Conservation (phyloP, 2,329 filamentous ascomycete species). For the Colletotrichum lindemuthianum region DNA sequence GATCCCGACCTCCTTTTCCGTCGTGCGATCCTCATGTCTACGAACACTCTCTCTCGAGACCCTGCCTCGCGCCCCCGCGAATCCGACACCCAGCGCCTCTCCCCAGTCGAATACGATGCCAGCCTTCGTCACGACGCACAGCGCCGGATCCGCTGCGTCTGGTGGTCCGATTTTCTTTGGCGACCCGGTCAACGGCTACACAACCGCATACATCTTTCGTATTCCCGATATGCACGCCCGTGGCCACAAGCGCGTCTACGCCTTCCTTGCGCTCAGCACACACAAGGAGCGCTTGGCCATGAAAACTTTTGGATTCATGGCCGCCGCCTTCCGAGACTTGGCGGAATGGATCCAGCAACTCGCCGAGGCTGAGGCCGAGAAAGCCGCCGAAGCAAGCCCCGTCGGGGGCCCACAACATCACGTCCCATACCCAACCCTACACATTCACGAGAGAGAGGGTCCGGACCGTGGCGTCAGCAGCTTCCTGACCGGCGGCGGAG, state of each 20-base stretch:
- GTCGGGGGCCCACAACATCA: constrained; percentile 54
- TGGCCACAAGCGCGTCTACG: constrained; percentile 75
- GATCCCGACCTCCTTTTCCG: constrained; percentile 70
- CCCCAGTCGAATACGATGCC: constrained; percentile 50
- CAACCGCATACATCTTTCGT: constrained; percentile 76
- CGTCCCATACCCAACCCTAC: constrained; percentile 37
- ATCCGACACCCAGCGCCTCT: constrained; percentile 40
- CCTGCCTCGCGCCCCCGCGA: constrained; percentile 62
- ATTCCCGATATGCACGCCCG: constrained; percentile 75
- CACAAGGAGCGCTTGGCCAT: constrained; percentile 73
- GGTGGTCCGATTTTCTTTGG: constrained; percentile 77
- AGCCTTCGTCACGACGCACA: constrained; percentile 65
- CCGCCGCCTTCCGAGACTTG: constrained; percentile 70
- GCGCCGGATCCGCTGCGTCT: constrained; percentile 63
- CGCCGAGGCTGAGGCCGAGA: constrained; percentile 71
- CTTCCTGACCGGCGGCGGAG: constrained; percentile 65
- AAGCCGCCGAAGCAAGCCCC: constrained; percentile 56
- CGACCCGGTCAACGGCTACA: constrained; percentile 72
- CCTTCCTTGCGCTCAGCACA: constrained; percentile 72
- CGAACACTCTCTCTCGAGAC: constrained; percentile 75
- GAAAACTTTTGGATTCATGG: constrained; percentile 72
- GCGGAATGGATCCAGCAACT: constrained; percentile 73
- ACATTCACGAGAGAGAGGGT: constrained; percentile 16
- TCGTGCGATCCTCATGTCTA: constrained; percentile 72
- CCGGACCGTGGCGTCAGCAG: constrained; percentile 59